phyloP scores from a whole-genome alignment of 2,329 filamentous ascomycete species.

The Fusarium proliferatum region DNA sequence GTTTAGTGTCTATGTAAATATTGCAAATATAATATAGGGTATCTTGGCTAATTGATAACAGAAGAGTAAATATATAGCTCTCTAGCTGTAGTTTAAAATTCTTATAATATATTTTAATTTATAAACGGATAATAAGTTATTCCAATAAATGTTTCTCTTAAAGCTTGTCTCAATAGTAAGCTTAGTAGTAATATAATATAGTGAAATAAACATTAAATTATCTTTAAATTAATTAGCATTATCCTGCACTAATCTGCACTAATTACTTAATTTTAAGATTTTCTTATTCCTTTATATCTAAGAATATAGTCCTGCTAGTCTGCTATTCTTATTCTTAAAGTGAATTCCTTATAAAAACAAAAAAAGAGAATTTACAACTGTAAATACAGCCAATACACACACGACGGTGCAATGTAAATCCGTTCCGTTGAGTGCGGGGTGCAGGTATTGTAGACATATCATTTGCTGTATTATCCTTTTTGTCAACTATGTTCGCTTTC shows the following conservation, averaged over 20 bases:
- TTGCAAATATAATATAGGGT: not conserved
- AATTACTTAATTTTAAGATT: no score
- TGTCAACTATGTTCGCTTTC: not conserved
- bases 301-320: not conserved
- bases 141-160: not conserved
- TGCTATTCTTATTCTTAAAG: no score
- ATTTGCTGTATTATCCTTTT: no score
- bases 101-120: not conserved
- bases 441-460: no score
- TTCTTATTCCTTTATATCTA: no score
- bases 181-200: no score
- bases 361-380: not conserved
- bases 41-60: not conserved
- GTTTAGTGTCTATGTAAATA: not conserved
- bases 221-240: no score
- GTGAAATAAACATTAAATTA: no score
- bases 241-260: no score
- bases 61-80: not conserved
- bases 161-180: rapidly evolving
- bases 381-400: not conserved
- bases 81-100: rapidly evolving
- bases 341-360: no score
- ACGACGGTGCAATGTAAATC: not conserved
- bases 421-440: not conserved
- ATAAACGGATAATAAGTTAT: not conserved